These are phyloP conservation scores for Apiotrichum sp. DNA, from an alignment of 1,284 basidiomycete species.

Conservation along the genomic window DNA sequence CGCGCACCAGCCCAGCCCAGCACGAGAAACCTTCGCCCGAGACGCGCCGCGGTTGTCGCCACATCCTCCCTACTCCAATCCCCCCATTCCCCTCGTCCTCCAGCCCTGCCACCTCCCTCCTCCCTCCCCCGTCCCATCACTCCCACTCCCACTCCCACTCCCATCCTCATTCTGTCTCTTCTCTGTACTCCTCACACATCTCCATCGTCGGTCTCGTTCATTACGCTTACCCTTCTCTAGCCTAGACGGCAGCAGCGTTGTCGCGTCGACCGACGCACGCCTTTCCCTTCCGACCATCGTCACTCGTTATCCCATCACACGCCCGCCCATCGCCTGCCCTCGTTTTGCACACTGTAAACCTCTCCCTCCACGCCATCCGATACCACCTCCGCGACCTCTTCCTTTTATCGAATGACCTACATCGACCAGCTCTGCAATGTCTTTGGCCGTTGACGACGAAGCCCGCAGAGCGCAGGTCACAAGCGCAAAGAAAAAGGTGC, in stretches of 20 bases:
- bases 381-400: not conserved
- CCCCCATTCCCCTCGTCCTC: too few relatives aligned
- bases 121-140: too few relatives aligned
- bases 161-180: not conserved
- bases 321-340: conserved; percentile 5
- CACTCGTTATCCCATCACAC: conserved; percentile 9
- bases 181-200: not conserved
- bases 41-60: too few relatives aligned
- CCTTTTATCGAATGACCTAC: not conserved
- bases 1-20: too few relatives aligned
- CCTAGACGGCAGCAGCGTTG: conserved; percentile 1
- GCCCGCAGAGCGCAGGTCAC: conserved; percentile 28
- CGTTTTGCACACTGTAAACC: not conserved
- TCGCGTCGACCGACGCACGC: not conserved
- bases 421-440: not conserved
- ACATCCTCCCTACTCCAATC: too few relatives aligned
- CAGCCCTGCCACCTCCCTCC: too few relatives aligned
- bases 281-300: conserved; percentile 9
- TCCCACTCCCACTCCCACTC: too few relatives aligned
- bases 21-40: too few relatives aligned
- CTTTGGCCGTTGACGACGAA: conserved; percentile 10
- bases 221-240: not conserved
- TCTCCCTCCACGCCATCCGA: not conserved
- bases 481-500: conserved; percentile 37
- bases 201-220: not conserved